phyloP scores from a whole-genome alignment of 2,329 filamentous ascomycete genomes.

The Chaetomium sp. region DNA sequence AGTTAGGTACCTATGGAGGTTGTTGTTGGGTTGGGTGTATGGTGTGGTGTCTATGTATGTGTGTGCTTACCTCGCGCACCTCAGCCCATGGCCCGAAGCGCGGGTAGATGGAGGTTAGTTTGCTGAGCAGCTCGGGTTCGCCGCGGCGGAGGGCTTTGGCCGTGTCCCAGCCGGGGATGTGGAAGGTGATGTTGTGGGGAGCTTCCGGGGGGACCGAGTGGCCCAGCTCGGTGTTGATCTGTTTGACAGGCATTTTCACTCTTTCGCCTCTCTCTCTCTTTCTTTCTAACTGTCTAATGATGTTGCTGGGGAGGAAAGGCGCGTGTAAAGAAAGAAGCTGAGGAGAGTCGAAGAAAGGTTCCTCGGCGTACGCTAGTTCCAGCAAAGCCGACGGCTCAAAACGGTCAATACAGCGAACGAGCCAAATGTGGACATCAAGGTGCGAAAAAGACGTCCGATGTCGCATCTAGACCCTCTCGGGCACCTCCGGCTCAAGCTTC shows the following conservation, averaged over 20 bases:
- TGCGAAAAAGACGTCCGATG: constrained; percentile 10
- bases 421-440: background rate
- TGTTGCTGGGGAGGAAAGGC: background rate
- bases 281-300: background rate
- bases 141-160: constrained; percentile 49
- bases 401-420: background rate
- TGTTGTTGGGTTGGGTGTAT: no score
- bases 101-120: constrained; percentile 50
- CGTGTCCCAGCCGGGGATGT: constrained; percentile 49
- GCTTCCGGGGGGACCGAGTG: constrained; percentile 51
- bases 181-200: constrained; percentile 51
- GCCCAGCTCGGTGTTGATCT: constrained; percentile 43
- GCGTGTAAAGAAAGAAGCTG: background rate
- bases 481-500: background rate
- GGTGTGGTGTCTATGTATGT: no score
- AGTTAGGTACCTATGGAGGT: background rate
- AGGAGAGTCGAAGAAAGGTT: background rate
- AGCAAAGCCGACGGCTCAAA: background rate
- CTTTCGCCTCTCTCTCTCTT: background rate
- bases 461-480: constrained; percentile 9
- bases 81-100: constrained; percentile 45
- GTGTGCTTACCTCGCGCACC: constrained; percentile 24
- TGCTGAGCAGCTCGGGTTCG: constrained; percentile 41
- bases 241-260: constrained; percentile 31
- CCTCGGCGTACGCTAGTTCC: background rate